phyloP scores from a whole-genome alignment of 208 protist species.

The Leishmania tropica region DNA sequence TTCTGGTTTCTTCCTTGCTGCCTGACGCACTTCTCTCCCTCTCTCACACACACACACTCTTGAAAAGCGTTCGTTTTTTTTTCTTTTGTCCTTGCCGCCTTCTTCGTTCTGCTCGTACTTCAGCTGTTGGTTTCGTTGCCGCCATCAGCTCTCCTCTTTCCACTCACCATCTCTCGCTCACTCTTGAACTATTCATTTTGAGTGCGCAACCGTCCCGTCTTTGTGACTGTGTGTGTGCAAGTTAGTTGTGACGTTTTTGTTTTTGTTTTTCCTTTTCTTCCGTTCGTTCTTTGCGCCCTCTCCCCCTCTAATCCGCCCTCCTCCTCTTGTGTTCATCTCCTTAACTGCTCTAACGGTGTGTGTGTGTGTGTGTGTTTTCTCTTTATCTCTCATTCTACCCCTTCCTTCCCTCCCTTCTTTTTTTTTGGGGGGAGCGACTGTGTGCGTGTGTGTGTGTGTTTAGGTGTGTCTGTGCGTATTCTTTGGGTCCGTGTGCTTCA shows the following conservation, averaged over 20 bases:
- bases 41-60: too few species aligned
- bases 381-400: neutral
- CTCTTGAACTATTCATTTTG: neutral
- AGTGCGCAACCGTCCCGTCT: neutral
- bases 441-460: neutral
- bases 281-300: neutral
- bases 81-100: neutral
- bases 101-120: neutral
- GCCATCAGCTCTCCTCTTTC: neutral
- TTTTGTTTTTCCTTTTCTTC: neutral
- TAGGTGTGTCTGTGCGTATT: neutral
- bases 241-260: constrained; percentile 2
- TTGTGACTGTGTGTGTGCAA: neutral
- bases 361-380: neutral
- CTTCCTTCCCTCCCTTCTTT: neutral
- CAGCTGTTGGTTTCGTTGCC: neutral
- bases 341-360: neutral
- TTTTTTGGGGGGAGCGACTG: neutral
- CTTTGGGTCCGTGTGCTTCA: neutral
- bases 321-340: too few species aligned
- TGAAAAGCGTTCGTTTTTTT: neutral
- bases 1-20: neutral
- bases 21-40: neutral
- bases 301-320: neutral
- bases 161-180: neutral